Evolutionary conservation across 805 yeast genomes (phyloP).

Genomic region (Brettanomyces naardenensis): DNA sequence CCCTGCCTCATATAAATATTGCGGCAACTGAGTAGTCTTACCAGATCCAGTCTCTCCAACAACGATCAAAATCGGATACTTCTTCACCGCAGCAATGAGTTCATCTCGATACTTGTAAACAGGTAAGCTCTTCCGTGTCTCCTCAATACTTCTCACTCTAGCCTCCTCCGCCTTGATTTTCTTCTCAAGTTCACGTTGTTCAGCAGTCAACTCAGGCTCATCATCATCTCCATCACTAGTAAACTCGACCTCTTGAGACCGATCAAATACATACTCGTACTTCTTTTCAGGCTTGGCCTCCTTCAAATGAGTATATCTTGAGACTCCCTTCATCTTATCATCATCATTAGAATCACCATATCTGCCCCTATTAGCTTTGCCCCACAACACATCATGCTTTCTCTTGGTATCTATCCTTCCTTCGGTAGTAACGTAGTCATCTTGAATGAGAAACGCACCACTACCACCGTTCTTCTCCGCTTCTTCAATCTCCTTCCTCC

Average conservation of each 20-base stretch:
- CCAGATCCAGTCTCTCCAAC: slow-evolving; percentile 98
- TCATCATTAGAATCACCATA: slow-evolving; percentile 12
- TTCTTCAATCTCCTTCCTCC: slow-evolving; percentile 27
- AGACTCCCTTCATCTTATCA: slow-evolving; percentile 51
- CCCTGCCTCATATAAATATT: slow-evolving; percentile 77
- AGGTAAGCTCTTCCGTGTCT: slow-evolving; percentile 62
- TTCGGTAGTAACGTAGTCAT: slow-evolving; percentile 43
- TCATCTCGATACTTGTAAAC: slow-evolving; percentile 58
- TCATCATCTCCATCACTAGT: slow-evolving; percentile 30
- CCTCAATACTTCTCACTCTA: slow-evolving; percentile 31
- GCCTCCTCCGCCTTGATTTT: slow-evolving; percentile 28
- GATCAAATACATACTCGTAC: slow-evolving; percentile 74
- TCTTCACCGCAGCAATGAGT: slow-evolving; percentile 49
- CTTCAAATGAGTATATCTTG: slow-evolving; percentile 21
- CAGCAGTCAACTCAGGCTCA: slow-evolving; percentile 15
- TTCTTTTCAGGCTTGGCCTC: slow-evolving; percentile 27
- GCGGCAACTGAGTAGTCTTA: slow-evolving; percentile 90
- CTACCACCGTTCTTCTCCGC: slow-evolving; percentile 12
- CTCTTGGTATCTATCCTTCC: slow-evolving; percentile 48
- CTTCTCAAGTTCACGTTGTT: slow-evolving; percentile 27
- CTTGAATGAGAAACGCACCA: slow-evolving; percentile 43
- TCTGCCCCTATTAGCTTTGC: slow-evolving; percentile 24
- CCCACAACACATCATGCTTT: slow-evolving; percentile 42
- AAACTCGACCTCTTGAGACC: slow-evolving; percentile 46
- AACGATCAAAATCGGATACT: slow-evolving; percentile 69